Evolutionary conservation across 1,284 basidiomycete genomes (phyloP).

Genomic region (Coniferiporia weirii): DNA sequence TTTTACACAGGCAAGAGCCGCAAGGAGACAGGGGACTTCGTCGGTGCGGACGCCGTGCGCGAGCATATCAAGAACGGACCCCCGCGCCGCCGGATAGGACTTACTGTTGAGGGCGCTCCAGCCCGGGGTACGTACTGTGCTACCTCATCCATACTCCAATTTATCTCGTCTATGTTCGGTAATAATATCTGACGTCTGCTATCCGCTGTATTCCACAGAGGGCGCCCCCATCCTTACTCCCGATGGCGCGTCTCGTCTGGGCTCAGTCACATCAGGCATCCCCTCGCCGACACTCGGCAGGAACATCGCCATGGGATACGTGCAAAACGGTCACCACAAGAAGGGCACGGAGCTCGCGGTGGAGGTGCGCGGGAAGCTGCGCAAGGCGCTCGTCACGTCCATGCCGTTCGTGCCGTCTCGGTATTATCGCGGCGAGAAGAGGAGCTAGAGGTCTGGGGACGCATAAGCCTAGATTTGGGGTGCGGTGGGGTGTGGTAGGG

Average conservation of each 20-base stretch:
- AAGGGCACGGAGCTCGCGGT: constrained; percentile 82
- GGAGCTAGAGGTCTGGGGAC: background rate
- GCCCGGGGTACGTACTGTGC: constrained; percentile 58
- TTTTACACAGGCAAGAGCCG: constrained; percentile 68
- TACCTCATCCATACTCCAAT: constrained; percentile 21
- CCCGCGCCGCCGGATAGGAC: constrained; percentile 74
- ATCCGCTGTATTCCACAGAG: constrained; percentile 43
- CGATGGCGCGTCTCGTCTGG: constrained; percentile 38
- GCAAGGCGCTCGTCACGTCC: constrained; percentile 62
- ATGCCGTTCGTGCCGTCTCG: constrained; percentile 79
- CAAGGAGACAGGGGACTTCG: constrained; percentile 67
- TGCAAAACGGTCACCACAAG: constrained; percentile 79
- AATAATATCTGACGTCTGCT: background rate
- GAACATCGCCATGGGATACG: constrained; percentile 97
- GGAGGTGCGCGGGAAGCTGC: constrained; percentile 71
- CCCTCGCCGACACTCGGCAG: constrained; percentile 87
- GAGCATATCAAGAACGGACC: constrained; percentile 81
- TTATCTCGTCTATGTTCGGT: constrained; percentile 5
- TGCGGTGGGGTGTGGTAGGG: no score
- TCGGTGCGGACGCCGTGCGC: constrained; percentile 78
- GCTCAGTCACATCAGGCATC: constrained; percentile 88
- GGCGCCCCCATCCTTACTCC: constrained; percentile 73
- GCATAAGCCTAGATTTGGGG: no score
- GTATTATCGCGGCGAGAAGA: constrained; percentile 56
- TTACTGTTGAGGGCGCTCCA: constrained; percentile 80